A percentile compares a stretch with the other conserved stretches of the same genome.
Conservation (phyloP, 345 rosid species). For the Trapa incisa region DNA sequence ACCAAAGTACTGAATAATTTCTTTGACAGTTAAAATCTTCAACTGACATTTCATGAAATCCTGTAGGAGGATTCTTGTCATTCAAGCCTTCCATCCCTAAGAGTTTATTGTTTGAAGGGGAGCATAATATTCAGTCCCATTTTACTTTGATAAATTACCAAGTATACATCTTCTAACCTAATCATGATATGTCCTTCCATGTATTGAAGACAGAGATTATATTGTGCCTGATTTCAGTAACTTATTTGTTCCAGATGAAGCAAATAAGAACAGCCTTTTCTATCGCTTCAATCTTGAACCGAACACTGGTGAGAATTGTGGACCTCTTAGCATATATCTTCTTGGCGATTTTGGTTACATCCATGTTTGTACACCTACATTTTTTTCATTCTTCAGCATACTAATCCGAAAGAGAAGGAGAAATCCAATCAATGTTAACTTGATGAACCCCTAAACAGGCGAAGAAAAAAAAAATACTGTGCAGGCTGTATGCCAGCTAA, state of each 20-base stretch:
- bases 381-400: background rate
- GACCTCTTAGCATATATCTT: background rate
- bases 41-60: background rate
- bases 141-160: conserved; percentile 74
- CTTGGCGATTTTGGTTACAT: background rate
- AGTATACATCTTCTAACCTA: conserved; percentile 31
- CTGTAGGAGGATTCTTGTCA: conserved; percentile 81
- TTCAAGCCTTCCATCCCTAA: conserved; percentile 83
- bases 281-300: conserved; percentile 67
- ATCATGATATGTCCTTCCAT: conserved; percentile 9
- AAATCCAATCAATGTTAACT: too few species aligned
- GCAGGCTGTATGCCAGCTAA: background rate
- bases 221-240: conserved; percentile 9
- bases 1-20: background rate
- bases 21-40: background rate
- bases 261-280: conserved; percentile 92
- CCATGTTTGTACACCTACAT: background rate
- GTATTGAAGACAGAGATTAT: background rate
- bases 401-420: background rate
- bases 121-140: conserved; percentile 68
- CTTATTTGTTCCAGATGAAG: conserved; percentile 46
- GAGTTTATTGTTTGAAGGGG: conserved; percentile 70
- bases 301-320: conserved; percentile 62
- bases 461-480: background rate
- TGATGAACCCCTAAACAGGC: too few species aligned